These are phyloP conservation scores for Hirschioporus abietinus DNA, from an alignment of 768 basidiomycete species.

Conservation along the genomic window DNA sequence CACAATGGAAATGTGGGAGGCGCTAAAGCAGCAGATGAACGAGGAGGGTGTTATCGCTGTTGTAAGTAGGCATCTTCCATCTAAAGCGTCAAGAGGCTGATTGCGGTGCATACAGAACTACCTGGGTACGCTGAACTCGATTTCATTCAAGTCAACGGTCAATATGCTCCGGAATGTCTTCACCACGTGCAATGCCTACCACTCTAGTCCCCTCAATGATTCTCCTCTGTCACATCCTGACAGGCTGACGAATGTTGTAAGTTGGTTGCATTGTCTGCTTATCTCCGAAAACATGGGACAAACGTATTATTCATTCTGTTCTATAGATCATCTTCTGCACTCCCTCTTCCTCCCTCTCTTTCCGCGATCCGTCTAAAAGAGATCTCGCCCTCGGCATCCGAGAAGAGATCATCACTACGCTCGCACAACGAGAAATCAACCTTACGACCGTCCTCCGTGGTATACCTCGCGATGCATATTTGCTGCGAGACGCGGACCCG, in stretches of 20 bases:
- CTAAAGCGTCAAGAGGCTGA: neutral
- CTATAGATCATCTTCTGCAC: neutral
- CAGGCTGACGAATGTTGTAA: neutral
- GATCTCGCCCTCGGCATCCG: neutral
- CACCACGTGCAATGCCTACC: neutral
- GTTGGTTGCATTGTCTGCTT: neutral
- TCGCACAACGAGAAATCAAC: neutral
- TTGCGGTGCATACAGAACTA: neutral
- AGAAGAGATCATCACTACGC: neutral
- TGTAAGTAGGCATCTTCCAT: neutral
- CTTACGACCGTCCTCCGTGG: neutral
- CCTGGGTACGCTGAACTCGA: neutral
- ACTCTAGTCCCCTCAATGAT: neutral
- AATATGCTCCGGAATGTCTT: neutral
- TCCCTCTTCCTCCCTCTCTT: neutral
- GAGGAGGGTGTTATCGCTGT: neutral
- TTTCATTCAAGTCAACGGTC: neutral
- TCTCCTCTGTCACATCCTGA: neutral
- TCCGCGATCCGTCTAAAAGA: neutral
- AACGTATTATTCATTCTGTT: neutral
- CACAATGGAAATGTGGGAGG: constrained; percentile 1
- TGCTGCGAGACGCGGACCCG: neutral
- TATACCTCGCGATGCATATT: neutral
- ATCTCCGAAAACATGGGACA: neutral
- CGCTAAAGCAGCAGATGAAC: neutral